Base-by-base conservation (phyloP, 331 rosid genomes). In the Saraca asoca region DNA sequence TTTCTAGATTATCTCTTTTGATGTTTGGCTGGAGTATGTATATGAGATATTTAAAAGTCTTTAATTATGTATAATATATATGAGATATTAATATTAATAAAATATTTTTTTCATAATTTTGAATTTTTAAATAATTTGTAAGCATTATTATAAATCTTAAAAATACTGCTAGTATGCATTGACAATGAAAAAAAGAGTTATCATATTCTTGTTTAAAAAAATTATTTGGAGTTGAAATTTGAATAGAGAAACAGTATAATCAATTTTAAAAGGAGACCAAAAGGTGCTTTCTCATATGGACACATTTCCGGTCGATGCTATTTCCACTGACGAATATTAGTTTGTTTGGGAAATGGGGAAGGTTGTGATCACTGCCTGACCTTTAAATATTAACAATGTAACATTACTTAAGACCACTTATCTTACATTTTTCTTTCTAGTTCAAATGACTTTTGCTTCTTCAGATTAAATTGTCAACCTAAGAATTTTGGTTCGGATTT, bases 211-310 rank as follows among this genome's bases (percentile, higher is more conserved):
- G 1, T 24, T 24, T 24, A 24, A 3, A 3, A 24, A 24, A 24
- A 24, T 24, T 24, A 24, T 24, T 24, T 24, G 1, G 31, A 1
- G 31, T 24, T 24, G 31, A 24, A 24, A 87, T 83, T 91, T 89
- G 93, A 91, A 91, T 71, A 63, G 75, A 73, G 81, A 79, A 59
- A 46, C 67, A 83, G 42, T 64, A 54, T 34, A 44, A 66, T 81
- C 81, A 76, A 83, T 79, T 79, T 81, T 50, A 71, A 76, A 80
- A 80, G 81, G 69, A 67, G 81, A 73, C 73, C 35, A 62, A 75
- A 79, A 81, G 77, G 88, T 87, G 95, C 83, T 84, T 79, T 86
- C 89, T 68, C 80, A 70, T 58, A 42, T 49, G 85, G 85, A 81
- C 80, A 85, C 95, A 81, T 77, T 69, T 68, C 57, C 33, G 31